These are phyloP conservation scores for Cryphonectria radicalis DNA, from an alignment of 2,329 filamentous ascomycete species.

Conservation along the genomic window DNA sequence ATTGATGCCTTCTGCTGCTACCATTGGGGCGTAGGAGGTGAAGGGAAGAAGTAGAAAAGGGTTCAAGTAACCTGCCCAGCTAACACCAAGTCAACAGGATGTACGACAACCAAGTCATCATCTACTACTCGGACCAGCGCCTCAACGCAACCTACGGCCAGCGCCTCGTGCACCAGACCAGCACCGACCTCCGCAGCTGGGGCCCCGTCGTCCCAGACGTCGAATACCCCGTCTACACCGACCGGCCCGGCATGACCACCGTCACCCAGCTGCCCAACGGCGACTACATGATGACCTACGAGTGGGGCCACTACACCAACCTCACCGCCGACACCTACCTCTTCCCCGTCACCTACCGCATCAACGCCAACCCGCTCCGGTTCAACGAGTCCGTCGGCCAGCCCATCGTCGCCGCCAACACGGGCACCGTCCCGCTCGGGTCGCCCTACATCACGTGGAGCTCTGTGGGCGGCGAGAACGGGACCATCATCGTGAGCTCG, in stretches of 20 bases:
- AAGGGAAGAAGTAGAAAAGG: no score
- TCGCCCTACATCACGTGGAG: conserved; percentile 52
- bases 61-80: not conserved
- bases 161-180: conserved; percentile 68
- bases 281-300: conserved; percentile 67
- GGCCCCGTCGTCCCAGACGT: conserved; percentile 65
- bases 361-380: conserved; percentile 45
- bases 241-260: conserved; percentile 71
- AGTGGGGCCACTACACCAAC: conserved; percentile 54
- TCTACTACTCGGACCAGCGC: conserved; percentile 75
- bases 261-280: conserved; percentile 62
- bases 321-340: conserved; percentile 36
- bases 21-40: not conserved
- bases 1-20: no score
- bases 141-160: conserved; percentile 65
- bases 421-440: conserved; percentile 40
- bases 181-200: conserved; percentile 66
- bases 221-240: conserved; percentile 62
- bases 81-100: conserved; percentile 41
- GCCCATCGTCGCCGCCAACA: conserved; percentile 39
- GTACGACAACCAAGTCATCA: conserved; percentile 61
- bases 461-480: conserved; percentile 48
- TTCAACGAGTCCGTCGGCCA: conserved; percentile 41
- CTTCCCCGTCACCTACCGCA: conserved; percentile 51
- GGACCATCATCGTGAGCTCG: conserved; percentile 49